Conservation (phyloP, 2,329 filamentous ascomycete genomes). For the Zymoseptoria crescenta region DNA sequence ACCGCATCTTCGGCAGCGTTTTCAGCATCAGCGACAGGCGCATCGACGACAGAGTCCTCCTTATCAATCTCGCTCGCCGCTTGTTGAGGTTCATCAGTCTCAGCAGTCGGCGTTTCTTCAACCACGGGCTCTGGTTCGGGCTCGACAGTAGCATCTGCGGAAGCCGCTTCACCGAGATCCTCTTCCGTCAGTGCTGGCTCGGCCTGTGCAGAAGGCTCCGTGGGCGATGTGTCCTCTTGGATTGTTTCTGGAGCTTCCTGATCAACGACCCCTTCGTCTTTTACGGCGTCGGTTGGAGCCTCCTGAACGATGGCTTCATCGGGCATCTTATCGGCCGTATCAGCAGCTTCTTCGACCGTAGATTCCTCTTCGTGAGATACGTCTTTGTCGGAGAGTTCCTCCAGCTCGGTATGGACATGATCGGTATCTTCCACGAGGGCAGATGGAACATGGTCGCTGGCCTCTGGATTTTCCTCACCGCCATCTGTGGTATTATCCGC, state of each 20-base stretch:
- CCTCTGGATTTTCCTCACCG: constrained; percentile 8
- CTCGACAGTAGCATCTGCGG: neutral
- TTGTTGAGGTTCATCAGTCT: neutral
- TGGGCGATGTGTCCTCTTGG: neutral
- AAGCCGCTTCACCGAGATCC: neutral
- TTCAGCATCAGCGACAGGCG: neutral
- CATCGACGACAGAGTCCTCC: neutral
- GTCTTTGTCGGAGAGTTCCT: neutral
- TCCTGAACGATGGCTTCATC: neutral
- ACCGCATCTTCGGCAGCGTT: neutral
- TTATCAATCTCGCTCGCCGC: neutral
- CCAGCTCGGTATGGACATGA: neutral
- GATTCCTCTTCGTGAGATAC: neutral
- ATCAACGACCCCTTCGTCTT: neutral
- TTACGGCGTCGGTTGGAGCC: neutral
- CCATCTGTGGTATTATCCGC: neutral
- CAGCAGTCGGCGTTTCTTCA: neutral
- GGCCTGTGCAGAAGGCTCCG: neutral
- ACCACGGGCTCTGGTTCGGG: neutral
- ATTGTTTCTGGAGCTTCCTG: neutral
- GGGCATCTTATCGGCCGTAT: neutral
- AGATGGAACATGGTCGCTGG: constrained; percentile 8
- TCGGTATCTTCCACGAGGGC: neutral
- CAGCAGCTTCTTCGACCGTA: neutral
- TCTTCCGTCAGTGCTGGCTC: neutral